Evolutionary conservation across 2,329 filamentous ascomycete species (phyloP).

Genomic region (Ascosphaera pollenicola): DNA sequence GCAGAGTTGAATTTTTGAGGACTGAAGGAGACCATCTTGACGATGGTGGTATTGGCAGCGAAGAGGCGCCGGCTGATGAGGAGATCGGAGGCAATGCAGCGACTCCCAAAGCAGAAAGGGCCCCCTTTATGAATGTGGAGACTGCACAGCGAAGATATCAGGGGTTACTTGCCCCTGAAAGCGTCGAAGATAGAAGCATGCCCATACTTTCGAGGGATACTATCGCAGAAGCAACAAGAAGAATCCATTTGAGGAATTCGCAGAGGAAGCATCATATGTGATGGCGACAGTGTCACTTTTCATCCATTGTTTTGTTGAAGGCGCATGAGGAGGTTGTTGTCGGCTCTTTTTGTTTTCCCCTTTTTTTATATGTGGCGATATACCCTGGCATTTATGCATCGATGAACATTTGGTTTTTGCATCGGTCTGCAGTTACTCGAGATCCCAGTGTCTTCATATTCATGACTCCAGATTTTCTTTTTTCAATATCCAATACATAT

Average conservation of each 20-base stretch:
- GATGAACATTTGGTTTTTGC: not conserved
- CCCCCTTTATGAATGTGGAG: not conserved
- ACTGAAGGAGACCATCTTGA: constrained; percentile 11
- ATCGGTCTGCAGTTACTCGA: not conserved
- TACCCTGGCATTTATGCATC: not conserved
- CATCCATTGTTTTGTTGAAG: too few relatives aligned
- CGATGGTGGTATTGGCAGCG: constrained; percentile 3
- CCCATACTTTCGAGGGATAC: not conserved
- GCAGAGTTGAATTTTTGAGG: constrained; percentile 21
- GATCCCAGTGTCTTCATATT: too few relatives aligned
- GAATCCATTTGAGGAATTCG: not conserved
- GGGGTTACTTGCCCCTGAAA: not conserved
- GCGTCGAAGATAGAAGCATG: not conserved
- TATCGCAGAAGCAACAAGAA: not conserved
- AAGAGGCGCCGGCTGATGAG: constrained; percentile 1
- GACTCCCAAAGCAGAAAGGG: not conserved
- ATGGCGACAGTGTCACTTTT: not conserved
- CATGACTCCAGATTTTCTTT: too few relatives aligned
- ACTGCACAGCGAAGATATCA: not conserved
- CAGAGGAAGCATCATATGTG: not conserved
- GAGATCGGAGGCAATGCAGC: constrained; percentile 3
- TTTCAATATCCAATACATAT: too few relatives aligned
- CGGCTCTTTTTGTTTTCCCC: not conserved
- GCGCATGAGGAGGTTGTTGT: too few relatives aligned
- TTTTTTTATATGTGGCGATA: not conserved